Base-by-base conservation (phyloP, 371 early-diverging fungal species). In the Actinomortierella wolfii region DNA sequence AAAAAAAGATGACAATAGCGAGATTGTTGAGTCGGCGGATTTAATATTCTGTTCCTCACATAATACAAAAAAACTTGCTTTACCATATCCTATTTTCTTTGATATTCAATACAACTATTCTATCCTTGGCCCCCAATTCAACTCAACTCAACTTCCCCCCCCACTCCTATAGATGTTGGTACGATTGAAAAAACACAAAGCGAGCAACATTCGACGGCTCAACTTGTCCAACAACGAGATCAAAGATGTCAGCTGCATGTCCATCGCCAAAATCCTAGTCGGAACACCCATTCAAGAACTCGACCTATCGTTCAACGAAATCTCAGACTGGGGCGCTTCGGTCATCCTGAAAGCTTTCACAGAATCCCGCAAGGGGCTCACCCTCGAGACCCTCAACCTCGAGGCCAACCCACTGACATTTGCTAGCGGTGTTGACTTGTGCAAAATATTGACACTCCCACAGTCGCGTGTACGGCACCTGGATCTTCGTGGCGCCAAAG, bases 241-340 rank as follows among this genome's bases (percentile, higher is more conserved):
- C 60, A 73, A 73, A 42, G 73, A 73, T 53, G 67, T 73, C 9
- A 67, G 73, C 15, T 73, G 73, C 42, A 62, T 73, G 23, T 73
- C 73, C 3, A 66, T 73, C 17, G 73, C 73, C 41, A 73, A 73
- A 46, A 62, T 73, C 51, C 58, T 73, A 9, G 5, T 56, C 18
- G 59, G 63, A 1, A 73, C 67, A 3, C 2, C 34, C 2, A 25
- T 73, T 13, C 42, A 52, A n/a, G 67, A 73, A 9, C 43, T 73
- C 43, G 59, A 73, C 18, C 56, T 73, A 14, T 73, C 73, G 1
- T 58, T 51, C 57, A 73, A 73, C 67, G 51, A 45, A 28, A 73
- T 73, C 55, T 66, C 73, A n/a, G 73, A 73, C 29, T 73, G 73
- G 73, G 73, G 73, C 0, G 73, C 73, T 0, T 66, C 73, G 28